A percentile compares a stretch with the other conserved stretches of the same genome.
Evolutionary conservation across 31 red algal genomes (phyloP).

Genomic region (Porphyra umbilicalis): DNA sequence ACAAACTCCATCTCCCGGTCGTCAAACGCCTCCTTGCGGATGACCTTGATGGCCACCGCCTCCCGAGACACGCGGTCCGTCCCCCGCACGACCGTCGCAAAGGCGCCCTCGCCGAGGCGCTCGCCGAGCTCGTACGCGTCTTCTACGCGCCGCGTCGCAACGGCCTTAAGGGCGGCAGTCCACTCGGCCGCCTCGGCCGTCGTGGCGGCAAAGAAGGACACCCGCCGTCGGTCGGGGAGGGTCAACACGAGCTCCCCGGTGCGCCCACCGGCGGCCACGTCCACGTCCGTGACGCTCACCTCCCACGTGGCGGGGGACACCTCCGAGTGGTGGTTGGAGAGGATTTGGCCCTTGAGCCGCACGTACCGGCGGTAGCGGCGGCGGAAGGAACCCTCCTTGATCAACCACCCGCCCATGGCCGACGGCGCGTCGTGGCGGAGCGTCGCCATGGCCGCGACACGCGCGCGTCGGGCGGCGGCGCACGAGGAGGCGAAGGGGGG

Average conservation of each 20-base stretch:
- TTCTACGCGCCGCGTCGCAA: neutral
- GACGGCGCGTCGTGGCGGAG: constrained; percentile 52
- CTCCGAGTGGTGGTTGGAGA: constrained; percentile 75
- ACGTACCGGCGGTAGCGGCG: constrained; percentile 67
- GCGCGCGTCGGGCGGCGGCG: too few species aligned
- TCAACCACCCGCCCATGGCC: constrained; percentile 72
- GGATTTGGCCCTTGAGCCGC: constrained; percentile 40
- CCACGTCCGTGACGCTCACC: constrained; percentile 9
- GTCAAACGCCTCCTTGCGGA: constrained; percentile 61
- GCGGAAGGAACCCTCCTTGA: constrained; percentile 75
- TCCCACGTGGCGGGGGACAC: constrained; percentile 58
- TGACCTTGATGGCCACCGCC: constrained; percentile 77
- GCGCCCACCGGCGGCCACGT: neutral
- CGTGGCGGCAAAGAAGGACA: constrained; percentile 1
- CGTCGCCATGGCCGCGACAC: constrained; percentile 3
- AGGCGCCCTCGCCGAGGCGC: constrained; percentile 68
- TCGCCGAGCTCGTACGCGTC: constrained; percentile 19
- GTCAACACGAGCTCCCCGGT: constrained; percentile 6
- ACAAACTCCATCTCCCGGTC: constrained; percentile 59
- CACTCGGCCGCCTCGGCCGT: neutral
- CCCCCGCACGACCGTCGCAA: constrained; percentile 52
- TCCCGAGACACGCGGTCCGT: constrained; percentile 35
- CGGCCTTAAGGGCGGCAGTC: neutral
- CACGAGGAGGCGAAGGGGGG: too few species aligned
- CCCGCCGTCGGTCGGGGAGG: constrained; percentile 2